phyloP scores from a whole-genome alignment of 2,329 filamentous ascomycete species.

The Calonectria pteridis region DNA sequence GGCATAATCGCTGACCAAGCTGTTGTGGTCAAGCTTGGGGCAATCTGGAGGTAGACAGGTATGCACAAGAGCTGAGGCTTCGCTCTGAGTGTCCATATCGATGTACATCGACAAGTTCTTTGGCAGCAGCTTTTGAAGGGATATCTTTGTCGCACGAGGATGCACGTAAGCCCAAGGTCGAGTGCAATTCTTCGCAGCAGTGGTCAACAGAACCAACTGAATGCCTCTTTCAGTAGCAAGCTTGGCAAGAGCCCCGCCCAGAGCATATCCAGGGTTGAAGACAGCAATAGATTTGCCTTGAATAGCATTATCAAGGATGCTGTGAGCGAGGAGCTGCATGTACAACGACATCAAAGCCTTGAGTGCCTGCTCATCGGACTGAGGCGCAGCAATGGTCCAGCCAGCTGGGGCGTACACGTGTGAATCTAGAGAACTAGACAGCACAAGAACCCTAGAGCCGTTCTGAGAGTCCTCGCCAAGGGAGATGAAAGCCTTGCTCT shows the following conservation, averaged over 20 bases:
- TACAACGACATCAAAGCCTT: not conserved
- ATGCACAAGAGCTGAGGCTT: not conserved
- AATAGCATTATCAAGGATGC: not conserved
- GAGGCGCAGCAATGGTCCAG: not conserved
- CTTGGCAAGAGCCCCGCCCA: not conserved
- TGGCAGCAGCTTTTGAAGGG: not conserved
- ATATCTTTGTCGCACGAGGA: not conserved
- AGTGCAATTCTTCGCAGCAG: not conserved
- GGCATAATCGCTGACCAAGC: not conserved
- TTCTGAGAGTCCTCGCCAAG: not conserved
- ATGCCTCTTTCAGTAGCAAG: not conserved
- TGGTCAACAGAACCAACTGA: not conserved
- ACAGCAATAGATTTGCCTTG: not conserved
- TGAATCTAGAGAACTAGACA: not conserved
- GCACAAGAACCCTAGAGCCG: not conserved
- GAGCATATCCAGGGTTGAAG: not conserved
- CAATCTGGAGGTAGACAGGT: not conserved
- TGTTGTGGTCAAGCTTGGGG: not conserved
- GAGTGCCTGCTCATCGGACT: not conserved
- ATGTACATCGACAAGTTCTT: not conserved
- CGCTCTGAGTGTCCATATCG: not conserved
- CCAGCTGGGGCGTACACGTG: not conserved
- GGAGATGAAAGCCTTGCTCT: not conserved
- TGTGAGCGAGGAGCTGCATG: not conserved
- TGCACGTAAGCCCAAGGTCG: not conserved